Percentiles rank a stretch among this genome's conserved stretches.
Evolutionary conservation across 2,329 filamentous ascomycete species (phyloP).

Genomic region (Fragosphaeria purpurea): DNA sequence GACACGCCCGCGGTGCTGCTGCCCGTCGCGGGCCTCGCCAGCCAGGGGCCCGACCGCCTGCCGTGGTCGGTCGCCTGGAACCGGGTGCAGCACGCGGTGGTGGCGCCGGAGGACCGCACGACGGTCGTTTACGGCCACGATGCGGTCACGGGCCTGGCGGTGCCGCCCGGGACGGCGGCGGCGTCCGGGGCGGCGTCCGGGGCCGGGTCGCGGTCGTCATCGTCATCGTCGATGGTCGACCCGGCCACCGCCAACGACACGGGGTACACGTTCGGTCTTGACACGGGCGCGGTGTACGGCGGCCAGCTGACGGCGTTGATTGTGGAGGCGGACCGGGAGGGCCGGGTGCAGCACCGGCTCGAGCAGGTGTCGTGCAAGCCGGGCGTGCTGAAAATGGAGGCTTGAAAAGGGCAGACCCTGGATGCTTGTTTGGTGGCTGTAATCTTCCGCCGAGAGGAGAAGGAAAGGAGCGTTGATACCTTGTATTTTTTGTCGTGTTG

Average conservation of each 20-base stretch:
- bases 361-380: conserved; percentile 32
- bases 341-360: conserved; percentile 24
- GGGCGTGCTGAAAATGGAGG: not conserved
- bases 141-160: conserved; percentile 56
- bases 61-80: conserved; percentile 61
- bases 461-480: too few species aligned
- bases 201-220: not conserved
- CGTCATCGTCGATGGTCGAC: conserved; percentile 13
- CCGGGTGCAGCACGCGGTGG: conserved; percentile 30
- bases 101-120: conserved; percentile 27
- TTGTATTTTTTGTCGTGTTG: too few species aligned
- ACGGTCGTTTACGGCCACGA: conserved; percentile 88
- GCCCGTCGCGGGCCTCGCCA: conserved; percentile 29
- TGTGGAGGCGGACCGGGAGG: conserved; percentile 41
- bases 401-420: too few species aligned
- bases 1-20: conserved; percentile 12
- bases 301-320: conserved; percentile 67
- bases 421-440: too few species aligned
- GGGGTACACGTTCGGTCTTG: conserved; percentile 73
- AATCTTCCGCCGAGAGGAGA: too few species aligned
- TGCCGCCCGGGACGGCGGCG: conserved; percentile 6
- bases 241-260: conserved; percentile 12
- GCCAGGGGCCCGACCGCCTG: conserved; percentile 32
- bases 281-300: conserved; percentile 72
- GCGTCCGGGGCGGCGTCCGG: not conserved